Percentiles rank a stretch among this genome's conserved stretches.
Evolutionary conservation across 2,329 filamentous ascomycete species (phyloP).

Genomic region (Dactylellina leptospora): DNA sequence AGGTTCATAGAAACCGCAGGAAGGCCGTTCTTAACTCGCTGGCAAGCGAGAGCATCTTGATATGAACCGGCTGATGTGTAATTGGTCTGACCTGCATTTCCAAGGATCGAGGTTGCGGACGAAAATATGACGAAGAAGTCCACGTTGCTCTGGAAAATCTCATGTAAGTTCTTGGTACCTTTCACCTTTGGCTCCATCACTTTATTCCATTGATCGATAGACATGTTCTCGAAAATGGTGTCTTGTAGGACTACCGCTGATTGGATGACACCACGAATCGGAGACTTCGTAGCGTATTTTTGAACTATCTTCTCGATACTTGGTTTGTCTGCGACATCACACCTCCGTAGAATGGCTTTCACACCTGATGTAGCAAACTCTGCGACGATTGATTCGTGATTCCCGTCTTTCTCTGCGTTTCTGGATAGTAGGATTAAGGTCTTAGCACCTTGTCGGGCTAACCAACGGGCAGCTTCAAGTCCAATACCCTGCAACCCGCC

Average conservation of each 20-base stretch:
- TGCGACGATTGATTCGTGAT: background rate
- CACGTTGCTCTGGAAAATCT: slow-evolving; percentile 60
- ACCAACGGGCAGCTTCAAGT: background rate
- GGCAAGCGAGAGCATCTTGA: slow-evolving; percentile 38
- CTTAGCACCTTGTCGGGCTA: slow-evolving; percentile 3
- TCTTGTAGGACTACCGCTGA: slow-evolving; percentile 58
- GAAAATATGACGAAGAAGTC: slow-evolving; percentile 63
- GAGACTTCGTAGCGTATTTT: background rate
- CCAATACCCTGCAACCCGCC: slow-evolving; percentile 3
- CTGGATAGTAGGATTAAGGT: background rate
- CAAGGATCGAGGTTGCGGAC: slow-evolving; percentile 59
- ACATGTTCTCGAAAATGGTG: slow-evolving; percentile 21
- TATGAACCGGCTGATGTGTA: slow-evolving; percentile 64
- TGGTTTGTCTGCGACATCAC: slow-evolving; percentile 18
- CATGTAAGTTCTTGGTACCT: slow-evolving; percentile 67
- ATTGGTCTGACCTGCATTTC: slow-evolving; percentile 62
- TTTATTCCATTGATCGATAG: slow-evolving; percentile 63
- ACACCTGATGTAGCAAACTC: background rate
- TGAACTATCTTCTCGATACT: background rate
- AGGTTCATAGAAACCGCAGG: slow-evolving; percentile 6
- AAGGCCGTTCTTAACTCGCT: slow-evolving; percentile 32
- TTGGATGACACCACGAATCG: slow-evolving; percentile 59
- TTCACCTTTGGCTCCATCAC: slow-evolving; percentile 66
- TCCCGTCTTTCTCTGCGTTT: background rate
- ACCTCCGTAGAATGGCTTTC: slow-evolving; percentile 19